A percentile compares a stretch with the other conserved stretches of the same genome.
phyloP scores from a whole-genome alignment of 148 eudicot genomes.

The Camellia lanceoleosa region DNA sequence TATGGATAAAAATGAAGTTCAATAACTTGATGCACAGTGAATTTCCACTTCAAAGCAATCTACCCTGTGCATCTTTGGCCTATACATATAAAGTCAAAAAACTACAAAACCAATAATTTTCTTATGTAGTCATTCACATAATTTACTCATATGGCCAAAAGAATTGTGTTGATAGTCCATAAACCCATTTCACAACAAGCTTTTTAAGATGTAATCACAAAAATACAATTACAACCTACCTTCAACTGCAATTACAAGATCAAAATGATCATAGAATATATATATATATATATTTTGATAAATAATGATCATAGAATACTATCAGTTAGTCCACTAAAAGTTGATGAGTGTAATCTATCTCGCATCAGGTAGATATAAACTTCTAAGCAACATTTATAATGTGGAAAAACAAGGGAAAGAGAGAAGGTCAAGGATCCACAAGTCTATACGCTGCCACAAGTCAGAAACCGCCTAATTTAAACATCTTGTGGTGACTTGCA shows the following conservation, averaged over 20 bases:
- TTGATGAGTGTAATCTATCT: background rate
- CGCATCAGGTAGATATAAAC: background rate
- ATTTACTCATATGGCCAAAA: background rate
- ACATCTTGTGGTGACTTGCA: background rate
- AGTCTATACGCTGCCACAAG: too few relatives aligned
- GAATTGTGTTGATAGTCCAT: background rate
- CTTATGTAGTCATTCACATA: background rate
- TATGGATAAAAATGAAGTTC: background rate
- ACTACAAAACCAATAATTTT: too few relatives aligned
- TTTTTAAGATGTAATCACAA: background rate
- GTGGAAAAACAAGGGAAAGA: too few relatives aligned
- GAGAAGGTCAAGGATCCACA: too few relatives aligned
- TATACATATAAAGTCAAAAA: background rate
- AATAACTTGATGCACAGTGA: background rate
- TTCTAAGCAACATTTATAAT: too few relatives aligned
- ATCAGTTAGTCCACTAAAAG: background rate
- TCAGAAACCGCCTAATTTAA: too few relatives aligned
- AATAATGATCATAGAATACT: too few relatives aligned
- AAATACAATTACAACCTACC: background rate
- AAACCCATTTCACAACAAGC: background rate
- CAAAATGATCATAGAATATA: background rate
- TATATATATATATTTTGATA: too few relatives aligned
- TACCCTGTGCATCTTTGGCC: background rate
- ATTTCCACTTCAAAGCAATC: background rate
- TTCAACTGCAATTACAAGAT: background rate